Percentiles rank a stretch among this genome's conserved stretches.
These are phyloP conservation scores for Flaveria ramosissima DNA, from an alignment of 129 eudicot species.

Conservation along the genomic window DNA sequence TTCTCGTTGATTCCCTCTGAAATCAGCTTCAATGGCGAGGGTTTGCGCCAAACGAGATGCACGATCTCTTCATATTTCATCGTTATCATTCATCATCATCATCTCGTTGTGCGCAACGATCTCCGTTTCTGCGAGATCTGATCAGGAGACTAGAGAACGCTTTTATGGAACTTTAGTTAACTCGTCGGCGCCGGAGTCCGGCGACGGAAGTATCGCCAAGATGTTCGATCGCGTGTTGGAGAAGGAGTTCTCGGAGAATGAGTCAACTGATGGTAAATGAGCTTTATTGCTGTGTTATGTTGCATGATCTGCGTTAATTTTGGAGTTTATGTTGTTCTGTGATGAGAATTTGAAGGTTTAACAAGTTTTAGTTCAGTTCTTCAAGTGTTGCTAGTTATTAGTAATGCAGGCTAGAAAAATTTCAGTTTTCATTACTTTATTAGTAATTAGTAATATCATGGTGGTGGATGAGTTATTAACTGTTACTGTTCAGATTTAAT, in stretches of 20 bases:
- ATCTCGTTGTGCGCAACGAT: constrained; percentile 37
- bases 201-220: constrained; percentile 76
- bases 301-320: constrained; percentile 6
- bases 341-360: constrained; percentile 15
- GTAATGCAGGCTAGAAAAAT: constrained; percentile 2
- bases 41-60: constrained; percentile 37
- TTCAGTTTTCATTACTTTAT: not conserved
- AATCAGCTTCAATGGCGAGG: constrained; percentile 46
- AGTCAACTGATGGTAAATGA: constrained; percentile 72
- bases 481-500: not conserved
- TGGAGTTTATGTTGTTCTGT: constrained; percentile 2
- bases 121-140: constrained; percentile 58
- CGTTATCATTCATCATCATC: constrained; percentile 14
- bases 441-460: not conserved
- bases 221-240: constrained; percentile 88
- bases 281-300: not conserved
- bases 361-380: not conserved
- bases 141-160: constrained; percentile 71
- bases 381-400: not conserved
- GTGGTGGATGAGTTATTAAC: not conserved
- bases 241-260: constrained; percentile 87
- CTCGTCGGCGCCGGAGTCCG: constrained; percentile 66
- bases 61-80: constrained; percentile 24
- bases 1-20: constrained; percentile 21
- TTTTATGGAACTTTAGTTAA: constrained; percentile 78